phyloP scores from a whole-genome alignment of 345 rosid genomes.

The Ceriops tagal region DNA sequence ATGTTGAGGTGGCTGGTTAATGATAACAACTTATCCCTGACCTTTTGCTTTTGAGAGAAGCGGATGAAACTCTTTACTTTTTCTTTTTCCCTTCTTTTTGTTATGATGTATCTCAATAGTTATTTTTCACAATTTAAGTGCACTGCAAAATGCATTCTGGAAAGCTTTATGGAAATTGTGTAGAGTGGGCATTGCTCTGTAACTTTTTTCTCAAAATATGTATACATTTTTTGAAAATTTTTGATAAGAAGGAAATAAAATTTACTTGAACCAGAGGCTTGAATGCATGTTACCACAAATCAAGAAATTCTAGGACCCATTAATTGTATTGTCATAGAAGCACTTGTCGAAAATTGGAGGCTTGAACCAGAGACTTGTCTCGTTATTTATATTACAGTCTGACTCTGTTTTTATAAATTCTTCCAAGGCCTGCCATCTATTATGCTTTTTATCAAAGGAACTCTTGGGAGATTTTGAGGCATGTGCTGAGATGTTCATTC shows the following conservation, averaged over 20 bases:
- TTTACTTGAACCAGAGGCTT: too few relatives aligned
- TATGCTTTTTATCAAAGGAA: slow-evolving; percentile 92
- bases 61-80: background rate
- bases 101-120: background rate
- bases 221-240: too few relatives aligned
- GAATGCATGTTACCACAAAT: too few relatives aligned
- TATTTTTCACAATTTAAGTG: background rate
- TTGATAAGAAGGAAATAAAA: too few relatives aligned
- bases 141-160: background rate
- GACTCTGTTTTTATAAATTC: slow-evolving; percentile 13
- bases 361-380: too few relatives aligned
- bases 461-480: slow-evolving; percentile 95
- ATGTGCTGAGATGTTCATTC: slow-evolving; percentile 91
- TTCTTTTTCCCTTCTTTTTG: background rate
- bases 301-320: background rate
- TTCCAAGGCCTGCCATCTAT: slow-evolving; percentile 80
- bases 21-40: background rate
- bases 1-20: background rate
- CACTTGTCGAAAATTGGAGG: background rate
- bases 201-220: too few relatives aligned
- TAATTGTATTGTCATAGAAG: background rate
- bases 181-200: background rate
- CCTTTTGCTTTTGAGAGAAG: background rate
- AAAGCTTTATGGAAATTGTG: background rate
- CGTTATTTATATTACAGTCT: slow-evolving; percentile 13